Base-by-base conservation (phyloP, 768 basidiomycete species). In the Mycena leptocephala region DNA sequence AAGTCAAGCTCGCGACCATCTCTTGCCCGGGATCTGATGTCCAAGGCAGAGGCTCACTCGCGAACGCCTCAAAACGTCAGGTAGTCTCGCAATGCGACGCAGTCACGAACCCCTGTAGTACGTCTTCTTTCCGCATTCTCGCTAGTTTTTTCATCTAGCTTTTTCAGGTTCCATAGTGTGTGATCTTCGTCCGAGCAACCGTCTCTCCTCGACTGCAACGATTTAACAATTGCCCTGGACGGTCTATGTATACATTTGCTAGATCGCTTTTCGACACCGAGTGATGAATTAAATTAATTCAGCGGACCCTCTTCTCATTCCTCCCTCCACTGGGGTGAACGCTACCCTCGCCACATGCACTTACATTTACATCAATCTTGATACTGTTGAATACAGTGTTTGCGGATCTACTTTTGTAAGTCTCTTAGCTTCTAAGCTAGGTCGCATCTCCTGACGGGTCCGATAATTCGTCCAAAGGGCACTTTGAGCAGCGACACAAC, bases 161-260 rank as follows among this genome's bases (percentile, higher is more conserved):
- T 35, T 63, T 63, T 63, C 37, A 39, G 37, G 37, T 63, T 22
- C 37, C 37, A 63, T 63, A 63, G 24, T 26, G 61, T 63, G 61
- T 63, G 28, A 41, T 26, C 24, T 22, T 63, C n/a, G n/a, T 39
- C n/a, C 61, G 61, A 26, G 39, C 61, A 63, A 63, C 61, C 61
- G 61, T 63, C 61, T 24, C 35, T 63, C 61, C 41, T 41, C 11
- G 37, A 63, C 61, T 63, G 61, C 61, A 63, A 63, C 61, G 9
- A 7, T 41, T 37, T 63, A 63, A 63, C 61, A 63, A 63, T 63
- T 63, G 61, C 61, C 61, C 61, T 63, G 35, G 61, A 63, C 61
- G 61, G 61, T 63, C 24, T 63, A 37, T 63, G 61, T 63, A 63
- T 63, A 16, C 28, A 22, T 63, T 63, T 16, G 24, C 28, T 43